Percentiles rank a stretch among this genome's conserved stretches.
Conservation (phyloP, 106 monocot species). For the Cymbidium sinense region DNA sequence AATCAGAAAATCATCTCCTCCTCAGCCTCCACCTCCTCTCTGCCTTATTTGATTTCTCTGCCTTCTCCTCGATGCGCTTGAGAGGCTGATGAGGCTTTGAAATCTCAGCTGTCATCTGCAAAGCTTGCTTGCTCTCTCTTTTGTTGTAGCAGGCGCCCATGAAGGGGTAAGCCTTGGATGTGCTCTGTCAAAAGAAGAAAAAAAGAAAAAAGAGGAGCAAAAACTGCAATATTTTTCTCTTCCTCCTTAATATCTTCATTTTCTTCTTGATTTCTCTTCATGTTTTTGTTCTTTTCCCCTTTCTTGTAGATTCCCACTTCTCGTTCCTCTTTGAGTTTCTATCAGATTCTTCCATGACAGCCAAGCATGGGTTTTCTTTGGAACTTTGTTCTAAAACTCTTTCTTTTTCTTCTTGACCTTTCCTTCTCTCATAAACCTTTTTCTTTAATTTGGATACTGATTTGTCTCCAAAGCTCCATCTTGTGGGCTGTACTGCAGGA, state of each 20-base stretch:
- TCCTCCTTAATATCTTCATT: neutral
- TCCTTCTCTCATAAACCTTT: neutral
- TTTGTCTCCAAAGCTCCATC: neutral
- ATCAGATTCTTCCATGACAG: neutral
- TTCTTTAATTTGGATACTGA: neutral
- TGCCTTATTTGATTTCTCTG: neutral
- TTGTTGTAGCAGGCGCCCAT: neutral
- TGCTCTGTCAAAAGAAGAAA: neutral
- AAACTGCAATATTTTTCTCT: neutral
- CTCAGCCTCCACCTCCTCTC: neutral
- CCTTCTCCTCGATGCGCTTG: neutral
- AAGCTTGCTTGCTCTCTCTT: neutral
- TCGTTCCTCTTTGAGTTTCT: neutral
- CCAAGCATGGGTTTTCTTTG: conserved; percentile 1
- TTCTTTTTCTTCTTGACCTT: conserved; percentile 2
- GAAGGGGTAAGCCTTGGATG: conserved; percentile 12
- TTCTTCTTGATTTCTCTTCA: neutral
- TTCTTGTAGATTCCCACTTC: neutral
- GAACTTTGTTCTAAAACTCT: neutral
- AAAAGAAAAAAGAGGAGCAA: neutral
- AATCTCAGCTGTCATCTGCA: neutral
- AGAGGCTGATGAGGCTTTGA: neutral
- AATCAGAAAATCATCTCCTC: neutral
- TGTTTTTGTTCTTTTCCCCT: neutral
- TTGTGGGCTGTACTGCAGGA: neutral